Evolutionary conservation across 1,284 basidiomycete species (phyloP).

Genomic region (Sphagnurus paluster): DNA sequence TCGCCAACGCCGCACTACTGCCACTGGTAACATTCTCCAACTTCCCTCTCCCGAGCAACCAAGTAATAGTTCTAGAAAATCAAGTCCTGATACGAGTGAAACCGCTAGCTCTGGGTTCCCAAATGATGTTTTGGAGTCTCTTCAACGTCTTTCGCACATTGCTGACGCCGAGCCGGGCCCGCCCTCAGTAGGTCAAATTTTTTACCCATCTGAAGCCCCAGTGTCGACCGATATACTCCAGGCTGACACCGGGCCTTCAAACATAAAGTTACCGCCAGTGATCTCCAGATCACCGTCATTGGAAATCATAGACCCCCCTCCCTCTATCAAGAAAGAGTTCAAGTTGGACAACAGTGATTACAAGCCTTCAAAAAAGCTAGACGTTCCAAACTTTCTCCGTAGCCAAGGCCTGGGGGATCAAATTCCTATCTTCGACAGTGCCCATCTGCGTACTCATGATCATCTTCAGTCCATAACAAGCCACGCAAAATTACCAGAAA

Average conservation of each 20-base stretch:
- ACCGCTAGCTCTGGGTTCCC: too few relatives aligned
- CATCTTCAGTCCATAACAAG: conserved; percentile 2
- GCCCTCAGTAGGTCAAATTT: too few relatives aligned
- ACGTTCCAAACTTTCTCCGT: conserved; percentile 1
- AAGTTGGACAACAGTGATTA: background rate
- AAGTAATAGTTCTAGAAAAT: too few relatives aligned
- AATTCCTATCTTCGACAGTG: background rate
- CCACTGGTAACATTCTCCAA: background rate
- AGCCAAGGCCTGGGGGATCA: background rate
- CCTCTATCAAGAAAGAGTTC: conserved; percentile 1
- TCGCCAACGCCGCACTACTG: background rate
- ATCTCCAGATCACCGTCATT: background rate
- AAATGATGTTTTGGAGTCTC: too few relatives aligned
- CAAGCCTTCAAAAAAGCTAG: background rate
- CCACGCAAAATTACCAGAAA: conserved; percentile 4
- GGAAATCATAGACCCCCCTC: background rate
- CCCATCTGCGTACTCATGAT: background rate
- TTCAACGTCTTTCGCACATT: too few relatives aligned
- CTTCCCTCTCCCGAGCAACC: background rate
- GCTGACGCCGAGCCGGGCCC: too few relatives aligned
- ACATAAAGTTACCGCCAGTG: too few relatives aligned
- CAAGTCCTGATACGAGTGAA: too few relatives aligned
- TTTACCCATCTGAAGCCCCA: too few relatives aligned
- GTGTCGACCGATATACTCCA: too few relatives aligned
- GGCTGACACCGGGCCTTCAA: too few relatives aligned